These are phyloP conservation scores for Neopestalotiopsis sp. DNA, from an alignment of 2,329 filamentous ascomycete species.

Conservation along the genomic window DNA sequence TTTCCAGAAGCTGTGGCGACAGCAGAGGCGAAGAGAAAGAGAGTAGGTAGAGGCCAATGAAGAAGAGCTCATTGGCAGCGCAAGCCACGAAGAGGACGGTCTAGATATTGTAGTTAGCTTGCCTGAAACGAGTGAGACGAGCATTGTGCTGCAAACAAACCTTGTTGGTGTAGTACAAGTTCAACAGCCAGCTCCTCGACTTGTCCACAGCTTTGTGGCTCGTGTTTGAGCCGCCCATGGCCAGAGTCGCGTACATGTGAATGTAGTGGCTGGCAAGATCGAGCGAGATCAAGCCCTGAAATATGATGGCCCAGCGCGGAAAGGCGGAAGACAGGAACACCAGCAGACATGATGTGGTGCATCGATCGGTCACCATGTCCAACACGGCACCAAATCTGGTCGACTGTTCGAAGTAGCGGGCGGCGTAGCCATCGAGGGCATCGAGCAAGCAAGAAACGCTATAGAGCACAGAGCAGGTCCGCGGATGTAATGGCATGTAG, in stretches of 20 bases:
- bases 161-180: slow-evolving; percentile 97
- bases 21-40: slow-evolving; percentile 93
- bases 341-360: slow-evolving; percentile 92
- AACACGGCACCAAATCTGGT: slow-evolving; percentile 96
- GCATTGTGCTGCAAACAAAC: slow-evolving; percentile 69
- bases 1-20: slow-evolving; percentile 79
- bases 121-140: background rate
- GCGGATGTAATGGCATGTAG: slow-evolving; percentile 99
- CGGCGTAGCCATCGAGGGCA: slow-evolving; percentile 93
- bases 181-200: slow-evolving; percentile 85
- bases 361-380: slow-evolving; percentile 99
- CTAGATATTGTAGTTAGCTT: slow-evolving; percentile 48
- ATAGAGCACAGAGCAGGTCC: slow-evolving; percentile 91
- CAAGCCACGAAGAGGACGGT: slow-evolving; percentile 91
- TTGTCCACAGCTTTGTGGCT: slow-evolving; percentile 95
- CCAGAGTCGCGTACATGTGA: slow-evolving; percentile 96
- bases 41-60: slow-evolving; percentile 96
- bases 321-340: slow-evolving; percentile 96
- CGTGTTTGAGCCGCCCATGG: slow-evolving; percentile 79
- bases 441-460: slow-evolving; percentile 94
- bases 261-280: slow-evolving; percentile 98
- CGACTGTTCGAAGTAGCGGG: slow-evolving; percentile 85
- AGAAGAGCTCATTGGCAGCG: slow-evolving; percentile 92
- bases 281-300: slow-evolving; percentile 90
- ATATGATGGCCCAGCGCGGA: slow-evolving; percentile 90